Conservation (phyloP, 768 basidiomycete species). For the Sarcomyxa edulis region DNA sequence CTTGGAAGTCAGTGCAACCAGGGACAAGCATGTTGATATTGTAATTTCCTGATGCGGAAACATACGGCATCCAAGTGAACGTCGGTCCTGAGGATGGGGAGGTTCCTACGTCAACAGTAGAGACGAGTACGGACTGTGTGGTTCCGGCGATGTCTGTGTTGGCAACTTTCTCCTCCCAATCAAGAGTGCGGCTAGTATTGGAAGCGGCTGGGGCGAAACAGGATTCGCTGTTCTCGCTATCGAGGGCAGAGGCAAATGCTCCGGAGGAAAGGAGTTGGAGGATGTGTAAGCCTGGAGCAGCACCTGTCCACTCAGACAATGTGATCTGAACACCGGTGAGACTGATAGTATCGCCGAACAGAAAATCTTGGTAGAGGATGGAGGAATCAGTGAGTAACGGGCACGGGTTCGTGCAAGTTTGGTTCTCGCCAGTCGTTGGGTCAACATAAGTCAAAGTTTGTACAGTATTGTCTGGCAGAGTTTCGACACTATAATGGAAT, state of each 20-base stretch:
- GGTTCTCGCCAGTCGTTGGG: slow-evolving; percentile 65
- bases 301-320: slow-evolving; percentile 70
- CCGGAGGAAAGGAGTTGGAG: slow-evolving; percentile 92
- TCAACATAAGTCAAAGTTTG: slow-evolving; percentile 76
- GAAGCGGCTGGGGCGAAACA: slow-evolving; percentile 80
- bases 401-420: slow-evolving; percentile 74
- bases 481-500: slow-evolving; percentile 53
- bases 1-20: slow-evolving; percentile 75
- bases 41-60: slow-evolving; percentile 87
- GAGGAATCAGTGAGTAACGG: slow-evolving; percentile 74
- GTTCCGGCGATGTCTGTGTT: slow-evolving; percentile 80
- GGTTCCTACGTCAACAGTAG: slow-evolving; percentile 62
- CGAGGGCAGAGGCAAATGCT: slow-evolving; percentile 77
- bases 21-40: slow-evolving; percentile 81
- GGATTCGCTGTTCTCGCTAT: slow-evolving; percentile 52
- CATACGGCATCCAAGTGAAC: slow-evolving; percentile 87
- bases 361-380: slow-evolving; percentile 89
- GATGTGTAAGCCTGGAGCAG: slow-evolving; percentile 78
- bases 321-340: slow-evolving; percentile 90
- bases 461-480: slow-evolving; percentile 85
- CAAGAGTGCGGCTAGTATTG: slow-evolving; percentile 58
- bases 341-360: slow-evolving; percentile 57
- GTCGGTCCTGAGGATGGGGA: slow-evolving; percentile 58
- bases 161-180: slow-evolving; percentile 61
- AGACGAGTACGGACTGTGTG: slow-evolving; percentile 64